Base-by-base conservation (phyloP, 495 filamentous ascomycete genomes). In the Penicillium robsamsonii region DNA sequence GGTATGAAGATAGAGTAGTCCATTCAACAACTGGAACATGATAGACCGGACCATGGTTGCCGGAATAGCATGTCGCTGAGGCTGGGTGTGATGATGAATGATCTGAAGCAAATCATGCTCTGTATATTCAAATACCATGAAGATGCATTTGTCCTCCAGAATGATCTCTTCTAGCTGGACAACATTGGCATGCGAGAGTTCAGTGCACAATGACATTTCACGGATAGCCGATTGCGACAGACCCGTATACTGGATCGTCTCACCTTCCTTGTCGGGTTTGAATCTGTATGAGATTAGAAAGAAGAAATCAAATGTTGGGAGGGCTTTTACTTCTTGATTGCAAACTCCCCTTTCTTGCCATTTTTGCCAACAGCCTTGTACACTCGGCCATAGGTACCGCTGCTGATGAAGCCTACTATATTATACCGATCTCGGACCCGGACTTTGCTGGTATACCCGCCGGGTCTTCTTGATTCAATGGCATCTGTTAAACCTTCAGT, bases 71-170 rank as follows among this genome's bases (percentile, higher is more conserved):
- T 90, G 87, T 44, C 94, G 82, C 12, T 89, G 85, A 13, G 89
- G 88, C 56, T 95, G 90, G 2, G 91, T 93, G 74, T 99, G 94
- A 65, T 97, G 91, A 67, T 99, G 94, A 62, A 99, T 96, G 58
- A 99, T 97, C 71, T 97, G 95, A 8, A 99, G 80, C 41, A 99
- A 78, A 69, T 99, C 94, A 72, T 89, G 94, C 72, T 99, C 94
- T 60, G 92, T 93, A 67, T 96, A 99, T 72, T 97, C 94, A 66
- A 99, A 99, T 18, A 99, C 92, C 90, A 99, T 99, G 73, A 92
- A 97, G 66, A 99, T 99, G 76, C 92, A 97, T 75, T 97, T 97
- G 72, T 96, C 91, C 73, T 99, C 92, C 13, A 99, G 78, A 66
- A 97, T 97, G 64, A 97, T 99, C 71, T 99, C 94, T 60, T 93